These are phyloP conservation scores for Chlorella sorokiniana DNA, from an alignment of 139 green algal genomes.

Conservation along the genomic window DNA sequence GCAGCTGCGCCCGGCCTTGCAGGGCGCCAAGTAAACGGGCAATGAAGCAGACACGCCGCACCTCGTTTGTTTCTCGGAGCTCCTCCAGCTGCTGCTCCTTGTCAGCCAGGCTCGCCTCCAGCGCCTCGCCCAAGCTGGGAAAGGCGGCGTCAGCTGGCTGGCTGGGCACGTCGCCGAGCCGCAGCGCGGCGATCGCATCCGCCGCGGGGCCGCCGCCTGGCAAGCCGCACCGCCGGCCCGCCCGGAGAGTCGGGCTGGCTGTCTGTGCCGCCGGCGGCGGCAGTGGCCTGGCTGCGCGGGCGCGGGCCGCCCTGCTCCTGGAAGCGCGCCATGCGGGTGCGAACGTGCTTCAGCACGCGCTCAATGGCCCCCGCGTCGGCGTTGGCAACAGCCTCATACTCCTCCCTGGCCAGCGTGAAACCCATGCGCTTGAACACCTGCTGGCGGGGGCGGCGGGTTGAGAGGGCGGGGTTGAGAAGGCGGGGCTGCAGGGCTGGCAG, in stretches of 20 bases:
- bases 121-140: conserved; percentile 22
- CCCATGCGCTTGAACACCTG: conserved; percentile 80
- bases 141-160: neutral
- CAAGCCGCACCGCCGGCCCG: neutral
- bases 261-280: neutral
- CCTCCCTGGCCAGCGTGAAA: conserved; percentile 63
- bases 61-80: conserved; percentile 81
- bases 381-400: conserved; percentile 67
- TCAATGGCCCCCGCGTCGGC: conserved; percentile 77
- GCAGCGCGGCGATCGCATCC: conserved; percentile 5
- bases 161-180: conserved; percentile 1
- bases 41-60: conserved; percentile 44
- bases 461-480: neutral
- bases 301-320: conserved; percentile 15
- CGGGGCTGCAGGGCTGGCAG: neutral
- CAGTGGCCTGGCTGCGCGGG: conserved; percentile 11
- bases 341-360: conserved; percentile 82
- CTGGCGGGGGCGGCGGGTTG: neutral
- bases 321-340: conserved; percentile 59
- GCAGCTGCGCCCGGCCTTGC: too few species aligned
- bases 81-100: conserved; percentile 71
- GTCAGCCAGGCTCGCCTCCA: conserved; percentile 32
- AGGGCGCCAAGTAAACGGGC: too few species aligned
- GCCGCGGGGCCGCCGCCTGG: neutral
- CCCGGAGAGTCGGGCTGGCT: conserved; percentile 5